Base-by-base conservation (phyloP, 2,329 filamentous ascomycete genomes). In the Apiospora koreana region DNA sequence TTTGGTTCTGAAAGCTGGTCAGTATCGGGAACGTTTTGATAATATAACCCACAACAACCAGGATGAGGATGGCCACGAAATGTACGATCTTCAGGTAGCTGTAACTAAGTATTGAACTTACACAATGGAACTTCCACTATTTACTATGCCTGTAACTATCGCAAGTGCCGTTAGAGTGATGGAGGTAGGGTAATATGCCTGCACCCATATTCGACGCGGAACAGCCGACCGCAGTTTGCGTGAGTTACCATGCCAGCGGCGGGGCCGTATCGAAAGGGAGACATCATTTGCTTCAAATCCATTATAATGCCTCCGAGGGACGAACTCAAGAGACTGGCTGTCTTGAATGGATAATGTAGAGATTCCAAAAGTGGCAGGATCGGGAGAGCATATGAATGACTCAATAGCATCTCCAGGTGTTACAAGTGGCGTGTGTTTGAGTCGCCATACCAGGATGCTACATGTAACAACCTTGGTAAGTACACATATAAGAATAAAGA, bases 391-490 rank as follows among this genome's bases (percentile, higher is more conserved):
- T n/a, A 74, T 72, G 48, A 74, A 74, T 1, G 72, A 74, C 46
- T 69, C 71, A 2, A 74, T 23, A 4, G 69, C 68, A 21, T 74
- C 73, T n/a, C 73, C 72, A 1, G 69, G 69, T 0, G 72, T 73
- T 9, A 72, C 69, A 2, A 73, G 16, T 2, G 72, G 68, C 28
- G 42, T n/a, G 2, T 69, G 31, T 2, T 65, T 8, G 14, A 72
- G 66, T 9, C 42, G 50, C 28, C 42, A 66, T 10, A 70, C n/a
- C 1, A 71, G 35, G 1, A 72, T 10, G 6, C 41, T 48, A 21
- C 41, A 70, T 41, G 76, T 69, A 23, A 81, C 75, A 62, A 83
- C 76, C 7, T 85, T 84, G 65, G 85, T 73, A 1, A 84, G 77
- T n/a, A 83, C 81, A 43, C 75, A 77, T 21, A 73, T 7, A 4